Conservation (phyloP, 768 basidiomycete species). For the Trametes maxima region DNA sequence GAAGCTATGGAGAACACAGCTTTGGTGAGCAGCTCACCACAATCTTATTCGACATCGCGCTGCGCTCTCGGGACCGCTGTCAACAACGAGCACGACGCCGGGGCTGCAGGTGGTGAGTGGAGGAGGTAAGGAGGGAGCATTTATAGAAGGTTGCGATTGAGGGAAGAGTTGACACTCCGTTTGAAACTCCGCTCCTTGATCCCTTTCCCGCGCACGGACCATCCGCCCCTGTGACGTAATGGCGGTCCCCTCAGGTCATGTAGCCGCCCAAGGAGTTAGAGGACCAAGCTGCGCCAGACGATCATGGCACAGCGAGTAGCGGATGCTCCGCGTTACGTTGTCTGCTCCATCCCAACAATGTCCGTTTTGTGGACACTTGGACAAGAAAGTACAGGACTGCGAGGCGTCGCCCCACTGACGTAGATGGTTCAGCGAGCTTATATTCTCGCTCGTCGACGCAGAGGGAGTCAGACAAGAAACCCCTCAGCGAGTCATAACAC, state of each 20-base stretch:
- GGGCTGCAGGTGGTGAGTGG: constrained; percentile 39
- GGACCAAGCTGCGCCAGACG: neutral
- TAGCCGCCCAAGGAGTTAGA: neutral
- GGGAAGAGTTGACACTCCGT: constrained; percentile 33
- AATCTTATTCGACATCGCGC: constrained; percentile 92
- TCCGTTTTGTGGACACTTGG: constrained; percentile 7
- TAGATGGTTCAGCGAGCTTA: neutral
- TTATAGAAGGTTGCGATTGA: constrained; percentile 36
- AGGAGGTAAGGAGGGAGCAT: constrained; percentile 31
- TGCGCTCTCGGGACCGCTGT: constrained; percentile 35
- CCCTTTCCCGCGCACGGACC: constrained; percentile 53
- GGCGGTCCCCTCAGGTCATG: neutral
- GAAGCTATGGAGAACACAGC: constrained; percentile 53
- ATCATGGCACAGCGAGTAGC: neutral
- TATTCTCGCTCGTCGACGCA: neutral
- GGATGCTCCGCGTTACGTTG: constrained; percentile 6
- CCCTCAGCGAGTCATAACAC: neutral
- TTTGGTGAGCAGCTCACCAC: constrained; percentile 88
- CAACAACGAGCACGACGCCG: constrained; percentile 35
- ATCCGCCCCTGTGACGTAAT: constrained; percentile 15
- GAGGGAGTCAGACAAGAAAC: neutral
- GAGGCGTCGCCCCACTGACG: constrained; percentile 11
- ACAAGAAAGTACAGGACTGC: neutral
- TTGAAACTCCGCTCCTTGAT: constrained; percentile 46
- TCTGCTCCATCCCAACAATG: neutral